phyloP scores from a whole-genome alignment of 768 basidiomycete genomes.

The Tulasnella sp. region DNA sequence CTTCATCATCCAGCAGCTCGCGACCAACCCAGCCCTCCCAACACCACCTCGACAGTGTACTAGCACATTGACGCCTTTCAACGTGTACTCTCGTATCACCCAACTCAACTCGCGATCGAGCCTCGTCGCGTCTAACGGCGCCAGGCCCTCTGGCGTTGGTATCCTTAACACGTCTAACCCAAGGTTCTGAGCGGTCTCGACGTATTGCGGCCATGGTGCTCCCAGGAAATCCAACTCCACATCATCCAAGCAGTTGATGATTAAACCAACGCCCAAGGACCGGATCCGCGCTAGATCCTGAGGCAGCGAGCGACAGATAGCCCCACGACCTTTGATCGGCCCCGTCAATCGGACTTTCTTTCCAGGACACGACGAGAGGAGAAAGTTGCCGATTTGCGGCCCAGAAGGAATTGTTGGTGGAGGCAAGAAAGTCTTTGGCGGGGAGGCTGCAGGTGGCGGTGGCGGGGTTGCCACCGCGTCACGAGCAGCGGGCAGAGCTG shows the following conservation, averaged over 20 bases:
- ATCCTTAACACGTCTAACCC: slow-evolving; percentile 76
- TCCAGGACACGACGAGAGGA: slow-evolving; percentile 85
- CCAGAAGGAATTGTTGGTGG: background rate
- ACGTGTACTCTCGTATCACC: slow-evolving; percentile 61
- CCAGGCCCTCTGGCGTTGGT: slow-evolving; percentile 83
- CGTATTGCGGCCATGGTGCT: slow-evolving; percentile 75
- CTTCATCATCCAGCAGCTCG: slow-evolving; percentile 86
- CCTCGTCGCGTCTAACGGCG: slow-evolving; percentile 46
- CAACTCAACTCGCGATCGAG: slow-evolving; percentile 58
- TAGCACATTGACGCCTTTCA: slow-evolving; percentile 58
- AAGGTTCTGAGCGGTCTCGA: slow-evolving; percentile 43
- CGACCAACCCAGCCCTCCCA: slow-evolving; percentile 84
- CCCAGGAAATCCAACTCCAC: slow-evolving; percentile 76
- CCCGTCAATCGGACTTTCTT: slow-evolving; percentile 56
- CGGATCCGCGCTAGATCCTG: slow-evolving; percentile 67
- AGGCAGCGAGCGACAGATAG: slow-evolving; percentile 74
- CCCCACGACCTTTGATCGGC: slow-evolving; percentile 65
- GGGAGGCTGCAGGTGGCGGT: slow-evolving; percentile 13
- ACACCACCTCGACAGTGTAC: slow-evolving; percentile 93
- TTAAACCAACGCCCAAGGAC: slow-evolving; percentile 60
- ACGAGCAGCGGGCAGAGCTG: background rate
- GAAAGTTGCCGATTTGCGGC: slow-evolving; percentile 63
- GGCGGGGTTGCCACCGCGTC: background rate
- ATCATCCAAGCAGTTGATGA: slow-evolving; percentile 83
- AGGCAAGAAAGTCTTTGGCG: background rate